Percentiles rank a stretch among this genome's conserved stretches.
phyloP scores from a whole-genome alignment of 345 rosid species.

The Nasturtium officinale region DNA sequence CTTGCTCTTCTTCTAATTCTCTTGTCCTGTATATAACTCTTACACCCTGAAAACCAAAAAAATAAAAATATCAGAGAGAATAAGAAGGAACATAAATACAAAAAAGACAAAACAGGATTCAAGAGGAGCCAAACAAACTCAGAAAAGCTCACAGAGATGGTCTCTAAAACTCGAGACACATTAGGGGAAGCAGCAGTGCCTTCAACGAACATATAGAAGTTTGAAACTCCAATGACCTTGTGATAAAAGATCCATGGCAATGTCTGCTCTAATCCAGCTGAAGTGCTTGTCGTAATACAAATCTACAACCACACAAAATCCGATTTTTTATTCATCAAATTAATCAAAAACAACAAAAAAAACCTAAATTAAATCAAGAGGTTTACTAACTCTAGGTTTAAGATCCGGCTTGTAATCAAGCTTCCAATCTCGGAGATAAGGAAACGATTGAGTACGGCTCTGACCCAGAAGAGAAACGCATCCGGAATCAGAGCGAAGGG shows the following conservation, averaged over 20 bases:
- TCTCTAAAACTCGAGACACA: slow-evolving; percentile 72
- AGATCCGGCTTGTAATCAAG: slow-evolving; percentile 59
- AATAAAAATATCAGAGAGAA: too few relatives aligned
- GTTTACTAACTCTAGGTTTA: slow-evolving; percentile 60
- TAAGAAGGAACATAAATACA: not conserved
- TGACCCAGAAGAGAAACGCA: slow-evolving; percentile 66
- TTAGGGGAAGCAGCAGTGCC: slow-evolving; percentile 76
- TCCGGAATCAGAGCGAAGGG: slow-evolving; percentile 41
- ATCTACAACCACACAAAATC: slow-evolving; percentile 55
- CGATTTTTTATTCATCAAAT: not conserved
- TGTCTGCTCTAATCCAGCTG: slow-evolving; percentile 89
- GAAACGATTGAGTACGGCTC: slow-evolving; percentile 58
- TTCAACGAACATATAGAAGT: slow-evolving; percentile 80
- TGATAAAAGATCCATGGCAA: slow-evolving; percentile 92
- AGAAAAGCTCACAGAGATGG: slow-evolving; percentile 55
- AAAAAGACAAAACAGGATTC: slow-evolving; percentile 2
- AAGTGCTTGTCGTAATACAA: slow-evolving; percentile 82
- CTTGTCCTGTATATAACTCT: slow-evolving; percentile 72
- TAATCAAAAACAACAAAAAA: not conserved
- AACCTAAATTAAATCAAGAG: not conserved
- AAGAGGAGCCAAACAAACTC: too few relatives aligned
- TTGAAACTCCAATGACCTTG: slow-evolving; percentile 84
- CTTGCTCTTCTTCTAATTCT: slow-evolving; percentile 82
- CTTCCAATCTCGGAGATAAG: slow-evolving; percentile 66
- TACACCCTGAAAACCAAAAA: slow-evolving; percentile 56